Evolutionary conservation across 2,329 filamentous ascomycete genomes (phyloP).

Genomic region (Fusarium sp.): DNA sequence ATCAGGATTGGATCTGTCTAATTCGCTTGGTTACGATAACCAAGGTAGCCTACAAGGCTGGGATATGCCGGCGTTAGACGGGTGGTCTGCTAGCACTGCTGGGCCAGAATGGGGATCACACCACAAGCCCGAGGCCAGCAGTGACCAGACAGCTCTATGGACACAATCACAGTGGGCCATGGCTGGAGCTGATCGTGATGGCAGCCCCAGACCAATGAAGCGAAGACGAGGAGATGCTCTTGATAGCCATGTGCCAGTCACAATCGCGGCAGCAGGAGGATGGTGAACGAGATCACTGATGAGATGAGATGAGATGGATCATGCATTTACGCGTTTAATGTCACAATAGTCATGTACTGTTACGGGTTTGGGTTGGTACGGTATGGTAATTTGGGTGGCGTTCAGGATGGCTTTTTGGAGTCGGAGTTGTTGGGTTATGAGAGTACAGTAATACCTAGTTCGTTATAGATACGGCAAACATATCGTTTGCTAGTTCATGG

Average conservation of each 20-base stretch:
- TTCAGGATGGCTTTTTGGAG: neutral
- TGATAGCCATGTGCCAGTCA: slow-evolving; percentile 46
- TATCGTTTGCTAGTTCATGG: slow-evolving; percentile 20
- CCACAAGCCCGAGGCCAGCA: slow-evolving; percentile 44
- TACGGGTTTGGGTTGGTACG: neutral
- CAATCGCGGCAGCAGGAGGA: slow-evolving; percentile 41
- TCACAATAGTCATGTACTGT: slow-evolving; percentile 25
- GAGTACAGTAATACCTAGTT: slow-evolving; percentile 27
- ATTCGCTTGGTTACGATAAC: slow-evolving; percentile 49
- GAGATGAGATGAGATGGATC: neutral
- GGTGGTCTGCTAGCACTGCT: slow-evolving; percentile 44
- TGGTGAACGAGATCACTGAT: slow-evolving; percentile 40
- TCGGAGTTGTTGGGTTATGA: slow-evolving; percentile 12
- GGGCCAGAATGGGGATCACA: slow-evolving; percentile 47
- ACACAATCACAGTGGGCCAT: slow-evolving; percentile 48
- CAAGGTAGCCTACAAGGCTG: slow-evolving; percentile 47
- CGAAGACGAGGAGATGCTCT: slow-evolving; percentile 47
- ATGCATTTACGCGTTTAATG: slow-evolving; percentile 32
- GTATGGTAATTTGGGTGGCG: slow-evolving; percentile 14
- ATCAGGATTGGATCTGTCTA: slow-evolving; percentile 46
- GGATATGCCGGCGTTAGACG: slow-evolving; percentile 50
- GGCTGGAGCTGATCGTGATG: slow-evolving; percentile 46
- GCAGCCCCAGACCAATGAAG: slow-evolving; percentile 51
- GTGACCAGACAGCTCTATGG: slow-evolving; percentile 48
- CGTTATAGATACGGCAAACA: slow-evolving; percentile 16